Percentiles rank a stretch among this genome's conserved stretches.
Evolutionary conservation across 164 flowering plant genomes (phyloP).

Genomic region (Cinnamomum micranthum): DNA sequence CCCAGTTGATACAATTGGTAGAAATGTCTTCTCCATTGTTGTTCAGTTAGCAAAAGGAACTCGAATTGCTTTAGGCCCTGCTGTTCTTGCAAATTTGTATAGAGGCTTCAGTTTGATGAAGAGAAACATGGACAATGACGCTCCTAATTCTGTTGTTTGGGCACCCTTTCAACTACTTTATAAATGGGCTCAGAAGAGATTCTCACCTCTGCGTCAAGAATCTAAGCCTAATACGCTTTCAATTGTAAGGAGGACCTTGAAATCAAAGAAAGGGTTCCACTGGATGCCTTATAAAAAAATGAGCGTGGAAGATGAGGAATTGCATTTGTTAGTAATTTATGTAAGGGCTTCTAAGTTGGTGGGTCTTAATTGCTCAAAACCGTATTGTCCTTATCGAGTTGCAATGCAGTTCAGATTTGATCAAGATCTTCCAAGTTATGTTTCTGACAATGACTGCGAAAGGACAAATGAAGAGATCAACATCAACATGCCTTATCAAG

Average conservation of each 20-base stretch:
- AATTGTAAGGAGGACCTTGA: conserved; percentile 4
- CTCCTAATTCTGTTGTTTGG: conserved; percentile 2
- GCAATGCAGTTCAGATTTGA: conserved; percentile 36
- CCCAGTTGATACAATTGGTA: neutral
- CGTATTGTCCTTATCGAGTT: conserved; percentile 25
- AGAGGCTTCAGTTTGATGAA: conserved; percentile 30
- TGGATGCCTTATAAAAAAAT: conserved; percentile 26
- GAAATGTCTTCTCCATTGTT: conserved; percentile 28
- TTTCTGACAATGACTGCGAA: conserved; percentile 5
- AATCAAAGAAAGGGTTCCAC: conserved; percentile 10
- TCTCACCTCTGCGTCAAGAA: conserved; percentile 20
- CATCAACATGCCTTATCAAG: conserved; percentile 15
- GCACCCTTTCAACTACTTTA: conserved; percentile 28
- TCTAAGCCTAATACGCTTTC: neutral
- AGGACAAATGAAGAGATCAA: neutral
- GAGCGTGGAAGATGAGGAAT: conserved; percentile 11
- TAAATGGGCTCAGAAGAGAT: conserved; percentile 31
- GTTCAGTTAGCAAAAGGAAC: conserved; percentile 39
- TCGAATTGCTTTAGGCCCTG: conserved; percentile 44
- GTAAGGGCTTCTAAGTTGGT: conserved; percentile 24
- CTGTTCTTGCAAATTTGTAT: conserved; percentile 46
- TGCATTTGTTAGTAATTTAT: conserved; percentile 19
- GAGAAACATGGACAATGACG: neutral
- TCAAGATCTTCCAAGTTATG: conserved; percentile 20
- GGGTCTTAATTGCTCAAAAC: conserved; percentile 21